A percentile compares a stretch with the other conserved stretches of the same genome.
phyloP scores from a whole-genome alignment of 345 rosid species.

The Syzygium oleosum region DNA sequence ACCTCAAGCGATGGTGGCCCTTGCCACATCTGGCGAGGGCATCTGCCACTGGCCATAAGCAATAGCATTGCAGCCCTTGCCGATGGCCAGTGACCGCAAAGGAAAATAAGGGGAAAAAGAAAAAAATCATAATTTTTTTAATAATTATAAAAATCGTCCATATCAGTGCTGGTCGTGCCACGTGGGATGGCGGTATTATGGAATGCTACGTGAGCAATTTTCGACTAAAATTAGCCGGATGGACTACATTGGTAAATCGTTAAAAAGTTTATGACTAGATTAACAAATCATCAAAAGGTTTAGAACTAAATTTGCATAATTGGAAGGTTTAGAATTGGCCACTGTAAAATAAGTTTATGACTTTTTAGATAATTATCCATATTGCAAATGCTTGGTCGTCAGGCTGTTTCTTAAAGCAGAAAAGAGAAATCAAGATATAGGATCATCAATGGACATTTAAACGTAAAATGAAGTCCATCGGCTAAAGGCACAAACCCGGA shows the following conservation, averaged over 20 bases:
- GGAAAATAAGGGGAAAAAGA: neutral
- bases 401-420: neutral
- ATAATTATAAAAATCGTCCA: neutral
- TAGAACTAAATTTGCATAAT: no score
- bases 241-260: neutral
- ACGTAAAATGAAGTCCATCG: neutral
- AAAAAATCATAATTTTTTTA: no score
- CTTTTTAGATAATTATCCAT: neutral
- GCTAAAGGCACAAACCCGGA: neutral
- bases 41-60: no score
- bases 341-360: no score
- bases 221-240: rapidly evolving
- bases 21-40: no score
- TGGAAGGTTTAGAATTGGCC: no score
- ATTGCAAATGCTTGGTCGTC: neutral
- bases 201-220: neutral
- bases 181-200: rapidly evolving
- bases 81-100: neutral
- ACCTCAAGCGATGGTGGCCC: neutral
- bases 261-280: neutral
- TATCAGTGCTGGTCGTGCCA: rapidly evolving
- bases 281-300: neutral
- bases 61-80: neutral
- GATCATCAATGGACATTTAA: neutral
- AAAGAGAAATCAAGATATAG: neutral